phyloP scores from a whole-genome alignment of 2,329 filamentous ascomycete species.

The Fusarium sp. region DNA sequence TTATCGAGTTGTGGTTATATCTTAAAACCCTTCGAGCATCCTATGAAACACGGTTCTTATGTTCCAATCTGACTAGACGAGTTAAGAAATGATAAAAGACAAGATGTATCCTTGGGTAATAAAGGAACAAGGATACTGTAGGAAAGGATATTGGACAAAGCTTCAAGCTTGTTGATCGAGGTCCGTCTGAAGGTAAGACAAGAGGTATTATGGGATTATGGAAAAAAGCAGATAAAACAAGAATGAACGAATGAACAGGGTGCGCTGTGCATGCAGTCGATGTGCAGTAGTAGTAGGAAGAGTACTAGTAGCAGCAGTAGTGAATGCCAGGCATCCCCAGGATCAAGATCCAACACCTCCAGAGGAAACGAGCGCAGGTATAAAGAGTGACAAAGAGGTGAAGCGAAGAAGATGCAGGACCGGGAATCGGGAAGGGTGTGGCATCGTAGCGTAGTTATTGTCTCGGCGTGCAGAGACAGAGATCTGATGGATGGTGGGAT shows the following conservation, averaged over 20 bases:
- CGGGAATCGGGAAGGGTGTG: slow-evolving; percentile 31
- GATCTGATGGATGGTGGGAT: slow-evolving; percentile 39
- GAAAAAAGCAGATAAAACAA: slow-evolving; percentile 23
- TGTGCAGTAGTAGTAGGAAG: slow-evolving; percentile 17
- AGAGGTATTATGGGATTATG: slow-evolving; percentile 4
- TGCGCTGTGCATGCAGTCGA: slow-evolving; percentile 8
- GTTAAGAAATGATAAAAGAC: neutral
- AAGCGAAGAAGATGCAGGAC: slow-evolving; percentile 14
- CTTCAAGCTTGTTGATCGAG: slow-evolving; percentile 23
- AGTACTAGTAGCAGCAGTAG: slow-evolving; percentile 17
- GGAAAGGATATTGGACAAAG: neutral
- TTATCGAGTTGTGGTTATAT: neutral
- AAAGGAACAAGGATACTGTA: slow-evolving; percentile 3
- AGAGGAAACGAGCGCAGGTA: slow-evolving; percentile 18
- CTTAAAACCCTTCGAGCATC: slow-evolving; percentile 32
- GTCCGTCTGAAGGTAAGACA: slow-evolving; percentile 30
- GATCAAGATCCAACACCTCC: slow-evolving; percentile 15
- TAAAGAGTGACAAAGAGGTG: slow-evolving; percentile 15
- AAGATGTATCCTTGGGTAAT: neutral
- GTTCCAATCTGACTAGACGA: neutral
- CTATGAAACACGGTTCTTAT: slow-evolving; percentile 22
- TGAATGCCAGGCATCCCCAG: slow-evolving; percentile 16
- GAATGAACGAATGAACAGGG: slow-evolving; percentile 26
- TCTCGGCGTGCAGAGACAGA: slow-evolving; percentile 29
- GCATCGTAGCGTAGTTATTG: slow-evolving; percentile 32